Evolutionary conservation across 1,139 yeast genomes (phyloP), one percentile per base, ranked within the genome.

Genomic region (Candida pseudoviswanathii): DNA sequence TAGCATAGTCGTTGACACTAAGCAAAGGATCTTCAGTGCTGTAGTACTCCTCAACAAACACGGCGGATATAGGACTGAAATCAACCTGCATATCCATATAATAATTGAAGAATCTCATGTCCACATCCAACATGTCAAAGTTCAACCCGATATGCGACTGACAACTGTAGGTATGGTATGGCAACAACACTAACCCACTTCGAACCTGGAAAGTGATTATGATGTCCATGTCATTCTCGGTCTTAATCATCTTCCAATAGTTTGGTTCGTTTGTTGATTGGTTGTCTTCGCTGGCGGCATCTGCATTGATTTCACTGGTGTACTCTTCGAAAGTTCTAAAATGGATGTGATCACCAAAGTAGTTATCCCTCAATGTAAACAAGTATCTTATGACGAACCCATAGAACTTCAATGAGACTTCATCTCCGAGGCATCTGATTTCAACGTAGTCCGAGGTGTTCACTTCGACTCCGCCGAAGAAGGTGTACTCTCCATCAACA

Each of bases 301-400:
- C 52, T 4, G 50, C 38, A 6, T 48, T 41, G 6, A 38, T 49
- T n/a, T 52, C 57, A 24, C 59, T 55, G 3, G 80, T 74, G 57
- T 84, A 90, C 64, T 94, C 99, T 56, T 90, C 95, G 49, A 89
- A 78, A 0, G 98, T 94, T 58, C 81, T 84, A 63, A 92, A 94
- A 58, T 86, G 91, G n/a, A 82, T 77, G 54, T 80, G 77, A 47
- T 89, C 96, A 3, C 98, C 99, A 66, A 94, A 88, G 63, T 92
- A 92, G 61, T 94, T 94, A 61, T 89, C 97, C 43, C 88, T 79
- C 45, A 94, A 75, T n/a, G 83, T 79, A 72, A 91, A 81, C 38
- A 92, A 70, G 62, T 89, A 90, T 55, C 86, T 81, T 7, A 90
- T 75, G 7, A 90, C 77, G 63, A 84, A 87, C 0, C 99, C 99